A percentile compares a stretch with the other conserved stretches of the same genome.
Evolutionary conservation across 2,329 filamentous ascomycete species (phyloP).

Genomic region (Colletotrichum somersetense): DNA sequence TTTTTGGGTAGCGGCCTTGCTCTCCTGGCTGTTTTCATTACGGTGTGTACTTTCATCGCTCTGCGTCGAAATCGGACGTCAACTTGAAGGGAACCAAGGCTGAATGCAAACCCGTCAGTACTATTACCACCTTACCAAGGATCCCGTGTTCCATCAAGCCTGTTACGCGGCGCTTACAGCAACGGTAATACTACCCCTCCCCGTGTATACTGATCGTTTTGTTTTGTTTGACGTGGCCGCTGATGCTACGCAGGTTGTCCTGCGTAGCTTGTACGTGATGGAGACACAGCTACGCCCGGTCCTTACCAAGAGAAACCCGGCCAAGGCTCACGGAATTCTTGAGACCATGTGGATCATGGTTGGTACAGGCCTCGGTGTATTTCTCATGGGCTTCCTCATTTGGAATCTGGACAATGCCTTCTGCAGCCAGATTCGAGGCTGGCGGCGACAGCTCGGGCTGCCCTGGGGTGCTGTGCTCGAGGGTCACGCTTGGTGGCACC

Average conservation of each 20-base stretch:
- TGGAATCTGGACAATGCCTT: constrained; percentile 87
- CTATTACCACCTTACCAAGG: constrained; percentile 82
- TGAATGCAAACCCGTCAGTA: constrained; percentile 32
- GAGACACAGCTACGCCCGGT: constrained; percentile 61
- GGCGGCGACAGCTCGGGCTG: constrained; percentile 77
- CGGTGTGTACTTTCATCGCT: constrained; percentile 62
- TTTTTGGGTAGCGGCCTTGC: constrained; percentile 70
- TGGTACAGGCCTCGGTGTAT: constrained; percentile 67
- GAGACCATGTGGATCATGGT: constrained; percentile 84
- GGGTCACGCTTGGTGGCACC: constrained; percentile 73
- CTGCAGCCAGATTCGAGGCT: constrained; percentile 73
- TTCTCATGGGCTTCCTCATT: constrained; percentile 79
- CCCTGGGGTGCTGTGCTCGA: constrained; percentile 83
- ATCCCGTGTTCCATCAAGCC: constrained; percentile 86
- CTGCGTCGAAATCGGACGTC: not conserved
- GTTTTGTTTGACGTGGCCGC: not conserved
- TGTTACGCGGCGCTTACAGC: constrained; percentile 81
- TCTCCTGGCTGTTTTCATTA: constrained; percentile 75
- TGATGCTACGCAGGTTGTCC: constrained; percentile 62
- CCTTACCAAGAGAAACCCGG: constrained; percentile 59
- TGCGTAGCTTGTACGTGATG: constrained; percentile 84
- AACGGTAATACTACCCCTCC: constrained; percentile 47
- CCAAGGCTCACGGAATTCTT: constrained; percentile 61
- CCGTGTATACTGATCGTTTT: not conserved
- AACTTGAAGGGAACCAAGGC: not conserved